Percentiles rank a stretch among this genome's conserved stretches.
Conservation (phyloP, 2,329 filamentous ascomycete genomes). For the Exserohilum turcica region DNA sequence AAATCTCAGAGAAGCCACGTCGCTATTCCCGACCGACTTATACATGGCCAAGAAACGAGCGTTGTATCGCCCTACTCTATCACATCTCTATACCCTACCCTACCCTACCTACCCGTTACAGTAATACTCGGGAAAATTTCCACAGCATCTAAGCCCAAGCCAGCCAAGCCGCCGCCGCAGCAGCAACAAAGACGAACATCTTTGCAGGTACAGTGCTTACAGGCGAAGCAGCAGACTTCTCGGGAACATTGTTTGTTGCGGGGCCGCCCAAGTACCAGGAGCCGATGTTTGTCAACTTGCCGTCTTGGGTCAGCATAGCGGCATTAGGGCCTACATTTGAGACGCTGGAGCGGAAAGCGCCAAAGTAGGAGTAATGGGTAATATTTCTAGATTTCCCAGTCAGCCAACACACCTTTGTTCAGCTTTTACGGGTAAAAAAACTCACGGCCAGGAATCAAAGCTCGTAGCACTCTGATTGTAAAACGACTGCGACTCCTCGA, state of each 20-base stretch:
- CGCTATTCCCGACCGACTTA: too few relatives aligned
- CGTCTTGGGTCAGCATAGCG: slow-evolving; percentile 70
- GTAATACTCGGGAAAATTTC: background rate
- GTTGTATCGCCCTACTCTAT: too few relatives aligned
- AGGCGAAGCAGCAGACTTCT: slow-evolving; percentile 1
- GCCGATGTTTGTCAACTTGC: slow-evolving; percentile 75
- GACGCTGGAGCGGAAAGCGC: slow-evolving; percentile 69
- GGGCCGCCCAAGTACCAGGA: slow-evolving; percentile 72
- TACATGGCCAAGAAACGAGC: background rate
- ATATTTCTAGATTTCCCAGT: slow-evolving; percentile 53
- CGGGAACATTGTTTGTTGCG: slow-evolving; percentile 9
- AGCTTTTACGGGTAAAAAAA: slow-evolving; percentile 10
- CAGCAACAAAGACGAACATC: background rate
- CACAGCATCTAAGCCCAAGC: background rate
- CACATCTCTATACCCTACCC: too few relatives aligned
- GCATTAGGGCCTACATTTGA: slow-evolving; percentile 77
- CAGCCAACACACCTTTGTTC: background rate
- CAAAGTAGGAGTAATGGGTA: slow-evolving; percentile 75
- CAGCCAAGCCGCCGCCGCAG: background rate
- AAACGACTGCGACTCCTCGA: slow-evolving; percentile 65
- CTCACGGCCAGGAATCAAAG: slow-evolving; percentile 65
- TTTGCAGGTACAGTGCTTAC: background rate
- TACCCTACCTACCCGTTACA: too few relatives aligned
- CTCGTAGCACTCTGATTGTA: slow-evolving; percentile 70
- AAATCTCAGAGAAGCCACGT: too few relatives aligned